Percentiles rank a stretch among this genome's conserved stretches.
These are phyloP conservation scores for Tricholoma matsutake DNA, from an alignment of 768 basidiomycete species.

Conservation along the genomic window DNA sequence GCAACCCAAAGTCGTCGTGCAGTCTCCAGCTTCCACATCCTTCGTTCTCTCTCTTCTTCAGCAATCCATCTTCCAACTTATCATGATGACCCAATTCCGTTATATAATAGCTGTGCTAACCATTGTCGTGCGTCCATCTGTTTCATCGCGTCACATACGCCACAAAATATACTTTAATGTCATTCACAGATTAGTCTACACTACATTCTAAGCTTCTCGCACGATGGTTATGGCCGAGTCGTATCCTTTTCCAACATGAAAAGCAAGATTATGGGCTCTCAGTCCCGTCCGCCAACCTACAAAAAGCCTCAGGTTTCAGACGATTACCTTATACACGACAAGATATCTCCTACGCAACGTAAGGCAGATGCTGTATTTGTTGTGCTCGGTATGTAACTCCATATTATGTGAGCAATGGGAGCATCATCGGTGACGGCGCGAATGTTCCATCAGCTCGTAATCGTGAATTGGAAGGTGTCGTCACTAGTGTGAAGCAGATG, in stretches of 20 bases:
- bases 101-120: constrained; percentile 50
- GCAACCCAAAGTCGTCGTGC: too few relatives aligned
- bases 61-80: constrained; percentile 9
- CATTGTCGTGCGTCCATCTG: constrained; percentile 36
- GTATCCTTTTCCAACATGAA: constrained; percentile 50
- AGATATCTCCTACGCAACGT: constrained; percentile 38
- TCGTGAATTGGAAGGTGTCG: constrained; percentile 54
- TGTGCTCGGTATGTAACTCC: constrained; percentile 49
- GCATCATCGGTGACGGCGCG: neutral
- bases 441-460: constrained; percentile 45
- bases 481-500: constrained; percentile 68
- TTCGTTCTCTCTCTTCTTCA: constrained; percentile 4
- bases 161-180: too few relatives aligned
- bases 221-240: constrained; percentile 59
- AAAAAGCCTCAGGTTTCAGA: constrained; percentile 53
- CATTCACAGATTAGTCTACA: constrained; percentile 48
- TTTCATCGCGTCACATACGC: neutral
- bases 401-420: too few relatives aligned
- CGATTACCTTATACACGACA: constrained; percentile 49
- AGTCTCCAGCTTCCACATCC: too few relatives aligned
- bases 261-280: constrained; percentile 29
- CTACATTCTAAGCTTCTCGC: constrained; percentile 63
- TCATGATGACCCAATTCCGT: constrained; percentile 57
- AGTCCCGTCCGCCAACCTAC: constrained; percentile 40
- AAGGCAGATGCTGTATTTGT: constrained; percentile 85